Evolutionary conservation across 805 yeast species (phyloP), one percentile per base, ranked within the genome.

Genomic region (Starmerella bacillaris): DNA sequence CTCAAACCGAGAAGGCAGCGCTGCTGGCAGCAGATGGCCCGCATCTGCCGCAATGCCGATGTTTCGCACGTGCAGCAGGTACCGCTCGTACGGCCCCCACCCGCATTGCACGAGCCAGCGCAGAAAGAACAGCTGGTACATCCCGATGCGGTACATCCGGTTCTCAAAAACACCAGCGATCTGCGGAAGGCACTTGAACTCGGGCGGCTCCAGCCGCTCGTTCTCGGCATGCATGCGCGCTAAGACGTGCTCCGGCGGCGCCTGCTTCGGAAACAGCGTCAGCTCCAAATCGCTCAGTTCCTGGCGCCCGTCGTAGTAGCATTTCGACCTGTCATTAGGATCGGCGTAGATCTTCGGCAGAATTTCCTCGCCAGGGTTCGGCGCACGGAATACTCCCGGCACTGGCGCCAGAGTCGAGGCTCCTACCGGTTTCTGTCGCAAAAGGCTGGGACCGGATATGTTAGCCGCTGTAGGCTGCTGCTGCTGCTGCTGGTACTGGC

Each of bases 61-160:
- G n/a, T 33, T 36, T 15, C 28, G 18, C 16, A 30, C 33, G 26
- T 21, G 31, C 16, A 21, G 30, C 28, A 33, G 17, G 33, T 21
- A 38, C 24, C 32, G 31, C 3, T 34, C 24, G n/a, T 20, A 36
- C 5, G 46, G 41, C 7, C 46, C 46, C 36, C 27, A 37, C 14
- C 42, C 39, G 30, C 31, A 24, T 27, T 30, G 31, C 16, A 35
- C 36, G 17, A 35, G 41, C 14, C 40, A 31, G 11, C 46, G 44
- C 22, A 42, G 33, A 30, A 31, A 35, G 30, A 37, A 18, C 14
- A 36, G 26, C 37, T 42, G 45, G 34, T 42, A 42, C 16, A 42
- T 27, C 17, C 33, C 42, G 21, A 42, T 27, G 7, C 46, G 41
- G n/a, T 31, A 14, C n/a, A 19, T n/a, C 9, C 37, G 31, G 28